Base-by-base conservation (phyloP, 2,329 filamentous ascomycete species). In the Stachybotrys chartarum region DNA sequence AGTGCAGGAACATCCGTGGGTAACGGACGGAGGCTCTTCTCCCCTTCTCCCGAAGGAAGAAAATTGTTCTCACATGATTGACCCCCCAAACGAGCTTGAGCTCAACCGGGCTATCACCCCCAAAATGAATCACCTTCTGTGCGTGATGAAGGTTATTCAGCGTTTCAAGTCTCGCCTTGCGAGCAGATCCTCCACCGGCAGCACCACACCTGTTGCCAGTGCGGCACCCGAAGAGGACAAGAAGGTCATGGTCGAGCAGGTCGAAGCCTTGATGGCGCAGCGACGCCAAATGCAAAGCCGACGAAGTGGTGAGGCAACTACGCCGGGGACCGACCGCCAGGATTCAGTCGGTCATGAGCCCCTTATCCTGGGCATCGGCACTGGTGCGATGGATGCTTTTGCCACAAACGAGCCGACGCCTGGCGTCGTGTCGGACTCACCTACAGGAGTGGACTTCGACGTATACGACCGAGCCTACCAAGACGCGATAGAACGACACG, bases 401-500 rank as follows among this genome's bases (percentile, higher is more conserved):
- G 64, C 68, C 50, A 68, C 65, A 46, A 70, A 73, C 54, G 67
- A 71, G 30, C 61, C 68, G 10, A 71, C 70, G 14, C 70, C 71
- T 3, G 70, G 79, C 24, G 68, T 87, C 5, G 85, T 96, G 46
- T 90, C 89, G 32, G 91, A 96, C 70, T 95, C 90, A 1, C 93
- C 93, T 3, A 87, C 87, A 0, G 87, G 86, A 1, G 88, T 90
- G 6, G 91, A 95, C 57, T 90, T 90, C 63, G 86, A 94, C 66
- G 87, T 97, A 56, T 97, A 96, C 69, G 90, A 96, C 68, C 84
- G 82, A 1, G 93, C 93, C 0, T 97, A 96, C 68, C 84, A 90
- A 65, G 66, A 67, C 18, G 83, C 88, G 58, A 90, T 97, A 72
- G 82, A 94, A 31, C 81, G 87, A 56, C 81, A 86, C 16, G 93